Base-by-base conservation (phyloP, 768 basidiomycete genomes). In the Lentinus tigrinus region DNA sequence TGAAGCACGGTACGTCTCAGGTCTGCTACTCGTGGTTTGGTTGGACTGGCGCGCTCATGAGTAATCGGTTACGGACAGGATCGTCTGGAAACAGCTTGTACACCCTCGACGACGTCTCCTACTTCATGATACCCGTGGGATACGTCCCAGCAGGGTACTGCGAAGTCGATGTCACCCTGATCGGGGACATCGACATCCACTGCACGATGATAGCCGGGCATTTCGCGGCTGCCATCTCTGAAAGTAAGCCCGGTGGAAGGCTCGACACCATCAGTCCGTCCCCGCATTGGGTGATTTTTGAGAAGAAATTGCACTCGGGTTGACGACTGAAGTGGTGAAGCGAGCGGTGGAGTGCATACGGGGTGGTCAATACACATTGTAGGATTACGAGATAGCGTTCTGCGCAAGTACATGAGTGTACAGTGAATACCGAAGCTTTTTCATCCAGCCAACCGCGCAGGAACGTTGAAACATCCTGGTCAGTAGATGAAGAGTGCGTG, bases 161-260 rank as follows among this genome's bases (percentile, higher is more conserved):
- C 34, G 51, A 56, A 19, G 60, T 54, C 2, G 56, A 61, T 27
- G 52, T 57, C 16, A 47, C n/a, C n/a, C 13, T 61, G 16, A 47
- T 48, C 36, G 28, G 40, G 19, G 38, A 36, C 1, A 6, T 3
- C 4, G 38, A 39, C 26, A 36, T 52, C 13, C 21, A 47, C 1
- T 57, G 60, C 47, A 38, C 23, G 37, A 61, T 61, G 60, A 17
- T 61, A 13, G 60, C 60, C 2, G 60, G 60, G 0, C 55, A 61
- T 28, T 11, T 61, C 6, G 60, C 51, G 19, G 21, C 34, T 9
- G 11, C 50, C 2, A 54, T 43, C n/a, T 46, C 53, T 8, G 44
- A 46, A 11, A 42, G 19, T 7, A 11, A 38, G 4, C 26, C 38
- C 6, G 54, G 47, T 13, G 54, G 26, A 0, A 16, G 2, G 54